Evolutionary conservation across 2,329 filamentous ascomycete genomes (phyloP).

Genomic region (Aspergillus chevalieri): DNA sequence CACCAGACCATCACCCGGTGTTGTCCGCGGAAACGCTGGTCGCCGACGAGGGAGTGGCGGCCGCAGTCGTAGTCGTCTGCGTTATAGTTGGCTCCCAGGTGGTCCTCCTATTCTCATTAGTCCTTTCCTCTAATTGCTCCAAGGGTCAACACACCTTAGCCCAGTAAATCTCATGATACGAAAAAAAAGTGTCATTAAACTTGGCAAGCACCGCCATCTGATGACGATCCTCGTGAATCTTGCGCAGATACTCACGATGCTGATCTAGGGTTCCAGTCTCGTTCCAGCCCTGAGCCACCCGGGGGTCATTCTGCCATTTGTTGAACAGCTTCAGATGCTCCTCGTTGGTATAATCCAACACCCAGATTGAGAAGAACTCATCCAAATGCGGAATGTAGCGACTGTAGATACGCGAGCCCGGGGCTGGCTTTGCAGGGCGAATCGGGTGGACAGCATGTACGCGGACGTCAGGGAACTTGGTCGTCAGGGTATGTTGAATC

Average conservation of each 20-base stretch:
- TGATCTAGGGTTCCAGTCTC: conserved; percentile 69
- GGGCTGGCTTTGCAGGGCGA: conserved; percentile 64
- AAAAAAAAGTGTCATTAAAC: conserved; percentile 66
- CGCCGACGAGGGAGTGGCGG: conserved; percentile 55
- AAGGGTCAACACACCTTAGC: conserved; percentile 48
- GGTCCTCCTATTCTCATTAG: conserved; percentile 46
- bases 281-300: conserved; percentile 74
- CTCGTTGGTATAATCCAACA: conserved; percentile 59
- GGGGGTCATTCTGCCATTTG: conserved; percentile 76
- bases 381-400: conserved; percentile 70
- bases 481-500: conserved; percentile 40
- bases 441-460: conserved; percentile 63
- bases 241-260: conserved; percentile 64
- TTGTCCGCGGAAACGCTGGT: conserved; percentile 49
- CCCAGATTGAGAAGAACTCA: conserved; percentile 72
- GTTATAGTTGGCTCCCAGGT: conserved; percentile 54
- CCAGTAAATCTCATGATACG: conserved; percentile 79
- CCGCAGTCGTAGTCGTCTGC: conserved; percentile 54
- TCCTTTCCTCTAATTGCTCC: not conserved
- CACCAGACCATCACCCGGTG: conserved; percentile 55
- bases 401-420: conserved; percentile 67
- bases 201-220: conserved; percentile 63
- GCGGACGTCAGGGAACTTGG: conserved; percentile 42
- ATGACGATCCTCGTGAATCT: conserved; percentile 65
- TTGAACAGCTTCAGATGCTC: conserved; percentile 67